Conservation (phyloP, 805 yeast genomes). For the Kazachstania africana region DNA sequence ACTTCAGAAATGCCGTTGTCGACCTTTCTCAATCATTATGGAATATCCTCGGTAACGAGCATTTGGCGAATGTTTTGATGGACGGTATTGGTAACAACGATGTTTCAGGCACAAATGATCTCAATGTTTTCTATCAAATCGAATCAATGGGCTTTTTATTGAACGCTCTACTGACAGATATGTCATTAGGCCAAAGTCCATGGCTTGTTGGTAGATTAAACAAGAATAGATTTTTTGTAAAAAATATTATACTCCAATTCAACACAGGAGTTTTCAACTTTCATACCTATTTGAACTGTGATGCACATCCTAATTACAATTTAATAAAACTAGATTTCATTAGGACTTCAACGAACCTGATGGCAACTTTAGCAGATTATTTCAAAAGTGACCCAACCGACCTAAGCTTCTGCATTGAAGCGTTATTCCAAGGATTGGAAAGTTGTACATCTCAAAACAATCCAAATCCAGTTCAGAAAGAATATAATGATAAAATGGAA, state of each 20-base stretch:
- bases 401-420: conserved; percentile 16
- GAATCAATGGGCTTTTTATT: conserved; percentile 25
- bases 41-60: conserved; percentile 44
- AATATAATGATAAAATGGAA: conserved; percentile 20
- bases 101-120: conserved; percentile 2
- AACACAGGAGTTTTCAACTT: conserved; percentile 19
- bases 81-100: conserved; percentile 15
- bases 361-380: conserved; percentile 22
- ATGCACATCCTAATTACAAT: conserved; percentile 7
- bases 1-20: conserved; percentile 61
- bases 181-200: conserved; percentile 20
- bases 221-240: conserved; percentile 13
- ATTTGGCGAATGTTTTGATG: conserved; percentile 22
- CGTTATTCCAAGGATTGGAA: conserved; percentile 21
- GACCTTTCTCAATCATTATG: conserved; percentile 68
- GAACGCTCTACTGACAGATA: conserved; percentile 17
- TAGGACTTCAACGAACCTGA: conserved; percentile 18
- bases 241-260: conserved; percentile 16
- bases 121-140: conserved; percentile 17
- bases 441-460: conserved; percentile 7
- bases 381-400: conserved; percentile 13
- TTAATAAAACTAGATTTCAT: conserved; percentile 19
- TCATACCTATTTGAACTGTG: too few species aligned
- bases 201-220: conserved; percentile 19
- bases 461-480: too few species aligned